Base-by-base conservation (phyloP, 495 filamentous ascomycete species). In the Xeromyces bisporus region DNA sequence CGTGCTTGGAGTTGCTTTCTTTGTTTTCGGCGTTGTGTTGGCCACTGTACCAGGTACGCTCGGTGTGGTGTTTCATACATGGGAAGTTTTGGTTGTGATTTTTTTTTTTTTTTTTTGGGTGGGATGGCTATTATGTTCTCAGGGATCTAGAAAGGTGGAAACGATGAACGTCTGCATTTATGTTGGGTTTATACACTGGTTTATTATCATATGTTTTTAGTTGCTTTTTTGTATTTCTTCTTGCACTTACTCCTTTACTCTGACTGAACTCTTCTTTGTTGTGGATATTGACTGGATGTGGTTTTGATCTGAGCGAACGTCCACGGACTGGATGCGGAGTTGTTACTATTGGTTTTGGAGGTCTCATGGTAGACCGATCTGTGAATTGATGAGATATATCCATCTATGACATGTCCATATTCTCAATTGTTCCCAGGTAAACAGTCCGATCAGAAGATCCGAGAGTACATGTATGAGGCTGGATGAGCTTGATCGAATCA, bases 141-240 rank as follows among this genome's bases (percentile, higher is more conserved):
- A 46, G 50, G 53, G 53, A 55, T 58, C 46, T 64, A 64, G 60
- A 55, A 50, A 61, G 59, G 56, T 53, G 60, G 60, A 60, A 62
- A 64, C 57, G 60, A 64, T 60, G 60, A 52, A 64, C 56, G 57
- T 64, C 56, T 64, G 60, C 60, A 64, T 62, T 51, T 48, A 46
- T 52, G 7, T 14, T 15, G 20, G 30, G 32, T 40, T 38, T 33
- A 42, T 39, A 36, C 45, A 48, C 41, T 41, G 16, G 24, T 40
- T 43, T 41, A 39, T 41, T 47, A 35, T 39, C 27, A 32, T 38
- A 24, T 48, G 45, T 39, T 43, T 34, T 42, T 46, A 31, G 43
- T 41, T 52, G 12, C 8, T n/a, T 33, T 34, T 40, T 48, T 34
- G 21, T 25, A 13, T 21, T 32, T 37, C 31, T 31, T 38, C 31